Base-by-base conservation (phyloP, 2,329 filamentous ascomycete genomes). In the Botrytis porri region DNA sequence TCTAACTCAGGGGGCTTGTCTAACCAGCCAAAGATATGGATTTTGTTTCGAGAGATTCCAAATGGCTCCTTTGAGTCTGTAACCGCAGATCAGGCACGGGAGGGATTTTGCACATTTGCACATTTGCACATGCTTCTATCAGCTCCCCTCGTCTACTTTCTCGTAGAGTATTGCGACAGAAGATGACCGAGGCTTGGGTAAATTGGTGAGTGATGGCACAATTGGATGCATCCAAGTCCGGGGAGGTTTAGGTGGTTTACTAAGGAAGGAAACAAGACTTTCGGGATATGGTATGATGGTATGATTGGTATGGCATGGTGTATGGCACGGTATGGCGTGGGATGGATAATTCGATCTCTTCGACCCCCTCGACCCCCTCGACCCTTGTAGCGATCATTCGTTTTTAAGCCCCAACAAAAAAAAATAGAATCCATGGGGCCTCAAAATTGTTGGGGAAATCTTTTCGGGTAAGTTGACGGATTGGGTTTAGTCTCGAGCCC, bases 371-470 rank as follows among this genome's bases (percentile, higher is more conserved):
- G 48, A 51, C 22, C 22, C 48, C 39, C 22, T 63, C 4, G 4
- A 70, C 35, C 70, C 62, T 16, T 67, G 62, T 45, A 48, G 62
- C 70, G 70, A 72, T 72, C 70, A 32, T 71, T 71, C 16, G 12
- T 32, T 71, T 64, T 18, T 25, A 22, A 51, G 22, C 70, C 70
- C 70, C 70, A 72, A 72, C 70, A 72, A 72, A 72, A 72, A 45
- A 16, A 16, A 35, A 18, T n/a, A 41, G 16, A 57, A 57, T 57
- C 8, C 51, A 57, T 29, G 51, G 51, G 51, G 8, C n/a, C n/a
- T 45, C 29, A 67, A 41, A 72, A 59, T 72, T 72, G 70, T 72
- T 72, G 70, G 70, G 70, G 70, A 72, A 72, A 66, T 37, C 51
- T 29, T 18, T 29, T 59, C 62, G 61, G 48, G 20, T 67, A 66